Evolutionary conservation across 83 land plant species (phyloP).

Genomic region (Picea abies): DNA sequence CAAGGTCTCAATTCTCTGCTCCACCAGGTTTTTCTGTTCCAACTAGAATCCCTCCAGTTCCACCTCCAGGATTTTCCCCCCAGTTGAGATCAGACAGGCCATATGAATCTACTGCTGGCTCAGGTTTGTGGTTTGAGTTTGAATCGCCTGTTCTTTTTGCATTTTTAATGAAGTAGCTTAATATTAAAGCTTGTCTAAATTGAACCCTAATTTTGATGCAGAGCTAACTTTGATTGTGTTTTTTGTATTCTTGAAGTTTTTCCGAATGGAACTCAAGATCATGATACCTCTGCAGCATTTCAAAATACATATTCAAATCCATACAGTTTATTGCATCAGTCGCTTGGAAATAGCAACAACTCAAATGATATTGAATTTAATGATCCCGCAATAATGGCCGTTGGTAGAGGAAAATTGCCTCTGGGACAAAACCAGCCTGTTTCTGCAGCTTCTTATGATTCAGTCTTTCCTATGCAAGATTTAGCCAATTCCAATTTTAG

Average conservation of each 20-base stretch:
- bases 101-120: conserved; percentile 18
- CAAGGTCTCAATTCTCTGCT: conserved; percentile 40
- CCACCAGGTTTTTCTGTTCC: conserved; percentile 89
- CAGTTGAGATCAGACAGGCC: conserved; percentile 37
- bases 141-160: background rate
- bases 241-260: conserved; percentile 5
- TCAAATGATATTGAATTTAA: conserved; percentile 61
- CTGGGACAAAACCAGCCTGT: conserved; percentile 13
- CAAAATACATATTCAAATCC: background rate
- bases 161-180: background rate
- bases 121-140: conserved; percentile 32
- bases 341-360: conserved; percentile 25
- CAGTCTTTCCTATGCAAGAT: conserved; percentile 3
- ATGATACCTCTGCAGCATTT: conserved; percentile 4
- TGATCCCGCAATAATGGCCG: conserved; percentile 86
- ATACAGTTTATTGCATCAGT: conserved; percentile 14
- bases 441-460: conserved; percentile 1
- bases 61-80: conserved; percentile 75
- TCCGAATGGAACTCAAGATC: background rate
- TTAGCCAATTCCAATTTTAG: background rate
- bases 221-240: background rate
- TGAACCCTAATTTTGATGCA: background rate
- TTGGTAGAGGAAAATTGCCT: conserved; percentile 69
- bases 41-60: conserved; percentile 36
- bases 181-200: background rate